phyloP scores from a whole-genome alignment of 1,284 basidiomycete species.

The Schizophyllum amplum region DNA sequence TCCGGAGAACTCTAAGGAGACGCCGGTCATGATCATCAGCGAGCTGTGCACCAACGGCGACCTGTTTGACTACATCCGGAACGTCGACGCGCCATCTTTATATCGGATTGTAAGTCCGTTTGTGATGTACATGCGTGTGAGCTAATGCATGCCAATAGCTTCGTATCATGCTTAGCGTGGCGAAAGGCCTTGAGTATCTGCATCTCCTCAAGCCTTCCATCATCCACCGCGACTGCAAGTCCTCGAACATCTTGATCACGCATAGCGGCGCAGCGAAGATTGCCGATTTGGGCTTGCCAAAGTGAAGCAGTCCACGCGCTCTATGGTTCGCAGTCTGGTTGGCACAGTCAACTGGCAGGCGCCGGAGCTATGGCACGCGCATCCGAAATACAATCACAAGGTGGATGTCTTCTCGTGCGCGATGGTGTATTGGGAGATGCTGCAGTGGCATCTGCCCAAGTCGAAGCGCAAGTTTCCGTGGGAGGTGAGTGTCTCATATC shows the following conservation, averaged over 20 bases:
- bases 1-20: slow-evolving; percentile 84
- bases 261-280: slow-evolving; percentile 90
- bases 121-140: too few species aligned
- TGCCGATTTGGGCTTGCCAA: slow-evolving; percentile 96
- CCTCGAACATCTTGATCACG: slow-evolving; percentile 96
- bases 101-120: slow-evolving; percentile 78
- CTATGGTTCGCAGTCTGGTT: slow-evolving; percentile 94
- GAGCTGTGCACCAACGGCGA: slow-evolving; percentile 98
- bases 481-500: slow-evolving; percentile 49
- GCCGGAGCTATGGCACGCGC: slow-evolving; percentile 95
- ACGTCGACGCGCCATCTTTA: slow-evolving; percentile 71
- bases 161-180: slow-evolving; percentile 91
- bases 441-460: slow-evolving; percentile 82
- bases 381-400: slow-evolving; percentile 98
- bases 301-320: slow-evolving; percentile 94
- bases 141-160: slow-evolving; percentile 53
- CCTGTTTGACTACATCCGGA: slow-evolving; percentile 96
- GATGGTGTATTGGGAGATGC: slow-evolving; percentile 97
- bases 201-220: slow-evolving; percentile 89
- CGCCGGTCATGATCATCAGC: slow-evolving; percentile 97
- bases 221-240: slow-evolving; percentile 98
- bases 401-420: slow-evolving; percentile 98
- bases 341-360: slow-evolving; percentile 99
- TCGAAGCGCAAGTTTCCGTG: slow-evolving; percentile 85
- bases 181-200: slow-evolving; percentile 89